Base-by-base conservation (phyloP, 2,329 filamentous ascomycete genomes). In the Alternaria brassicicola region DNA sequence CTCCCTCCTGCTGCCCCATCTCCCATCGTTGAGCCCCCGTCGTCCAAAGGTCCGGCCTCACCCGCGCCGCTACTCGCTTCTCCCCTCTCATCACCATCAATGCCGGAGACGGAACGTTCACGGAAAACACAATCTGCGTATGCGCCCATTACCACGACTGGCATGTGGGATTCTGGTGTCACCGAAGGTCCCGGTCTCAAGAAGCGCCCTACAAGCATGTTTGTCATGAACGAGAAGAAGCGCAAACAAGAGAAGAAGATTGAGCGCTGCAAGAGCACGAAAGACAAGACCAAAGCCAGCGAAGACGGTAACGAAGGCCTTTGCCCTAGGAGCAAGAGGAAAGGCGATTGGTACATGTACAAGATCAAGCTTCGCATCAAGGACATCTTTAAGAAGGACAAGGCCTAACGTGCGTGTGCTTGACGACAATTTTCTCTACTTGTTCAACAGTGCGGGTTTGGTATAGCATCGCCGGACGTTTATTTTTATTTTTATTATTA, bases 141-240 rank as follows among this genome's bases (percentile, higher is more conserved):
- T 60, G 67, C 74, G 30, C 74, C 74, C 4, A 59, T 76, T 15
- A 70, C 67, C 1, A 76, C 74, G n/a, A 66, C 71, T 6, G 73
- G 74, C 5, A 47, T 77, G 41, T 77, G 75, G 75, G 75, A 76
- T 46, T 77, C 72, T 2, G 73, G 73, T 1, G 68, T 76, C 8
- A 58, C 62, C 0, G 71, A 75, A 7, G 67, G 67, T 9, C 59
- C 65, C 3, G 63, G 69, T 1, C 48, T 73, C n/a, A 74, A 71
- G 51, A 58, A 55, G 15, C 65, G 72, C 17, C 73, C 73, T 2
- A 76, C 73, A 1, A 76, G 75, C 61, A 66, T 76, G 66, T 68
- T 73, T 8, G 67, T 75, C 26, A 61, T 73, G 47, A 74, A 71
- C 25, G 70, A 74, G 55, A 74, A 72, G 43, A 73, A 71, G 52